These are phyloP conservation scores for Talaromyces sp. DNA, from an alignment of 2,329 filamentous ascomycete species.

Conservation along the genomic window DNA sequence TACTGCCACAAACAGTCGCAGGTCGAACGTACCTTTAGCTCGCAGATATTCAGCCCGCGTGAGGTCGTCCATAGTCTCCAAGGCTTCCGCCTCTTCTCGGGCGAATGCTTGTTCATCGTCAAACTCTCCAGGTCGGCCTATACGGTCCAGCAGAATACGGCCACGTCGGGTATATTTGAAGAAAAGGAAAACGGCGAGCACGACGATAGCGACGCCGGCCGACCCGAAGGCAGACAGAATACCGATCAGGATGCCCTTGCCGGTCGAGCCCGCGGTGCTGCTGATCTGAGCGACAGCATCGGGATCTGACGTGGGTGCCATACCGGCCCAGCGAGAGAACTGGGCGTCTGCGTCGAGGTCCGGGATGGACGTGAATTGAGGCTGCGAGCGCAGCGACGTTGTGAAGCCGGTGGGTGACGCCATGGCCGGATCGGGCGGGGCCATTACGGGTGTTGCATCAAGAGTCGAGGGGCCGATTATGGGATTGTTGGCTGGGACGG, in stretches of 20 bases:
- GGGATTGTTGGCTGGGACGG: neutral
- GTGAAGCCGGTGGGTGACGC: constrained; percentile 13
- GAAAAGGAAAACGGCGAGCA: constrained; percentile 82
- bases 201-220: constrained; percentile 73
- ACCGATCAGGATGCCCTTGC: constrained; percentile 84
- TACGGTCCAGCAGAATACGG: constrained; percentile 86
- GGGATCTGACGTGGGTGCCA: neutral
- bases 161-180: constrained; percentile 85
- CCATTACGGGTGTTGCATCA: constrained; percentile 11
- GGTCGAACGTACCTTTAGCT: constrained; percentile 69
- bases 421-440: constrained; percentile 13
- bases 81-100: constrained; percentile 87
- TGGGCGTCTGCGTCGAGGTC: neutral
- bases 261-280: constrained; percentile 50
- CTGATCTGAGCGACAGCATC: constrained; percentile 8
- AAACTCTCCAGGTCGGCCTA: constrained; percentile 90
- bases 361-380: neutral
- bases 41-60: constrained; percentile 83
- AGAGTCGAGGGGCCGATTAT: constrained; percentile 4
- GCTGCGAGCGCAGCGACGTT: constrained; percentile 2
- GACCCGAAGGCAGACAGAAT: constrained; percentile 92
- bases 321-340: neutral
- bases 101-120: constrained; percentile 95
- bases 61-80: constrained; percentile 94
- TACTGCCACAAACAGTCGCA: neutral